Evolutionary conservation across 1,284 basidiomycete species (phyloP), one percentile per base, ranked within the genome.

Genomic region (Tilletia horrida): DNA sequence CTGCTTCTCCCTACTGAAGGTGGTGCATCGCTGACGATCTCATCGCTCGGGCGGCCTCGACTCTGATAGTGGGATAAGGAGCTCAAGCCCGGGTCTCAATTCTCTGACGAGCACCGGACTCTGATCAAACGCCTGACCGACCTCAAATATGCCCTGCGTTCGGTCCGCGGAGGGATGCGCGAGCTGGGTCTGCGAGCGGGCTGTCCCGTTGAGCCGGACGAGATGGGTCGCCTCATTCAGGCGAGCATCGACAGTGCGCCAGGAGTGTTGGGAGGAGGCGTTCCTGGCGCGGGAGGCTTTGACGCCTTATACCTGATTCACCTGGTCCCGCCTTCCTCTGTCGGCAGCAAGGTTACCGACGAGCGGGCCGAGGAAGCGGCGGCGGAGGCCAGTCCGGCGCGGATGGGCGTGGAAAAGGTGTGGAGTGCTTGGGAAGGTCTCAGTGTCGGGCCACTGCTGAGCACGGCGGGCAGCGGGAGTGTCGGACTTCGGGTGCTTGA

Each of bases 261-360:
- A 1, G 96, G 95, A 50, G 89, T 97, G 2, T 85, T 98, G 42
- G 93, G 92, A 9, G 94, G 93, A 45, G 95, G 95, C 40, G 95
- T 98, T 3, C 96, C 96, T 1, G 95, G 95, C 69, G 94, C 96
- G 31, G 96, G 96, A 3, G 96, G 96, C 0, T 98, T 91, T 82
- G 96, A 99, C 80, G 96, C 96, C 1, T 87, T 98, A 66, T 98
- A 93, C 90, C 84, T 98, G 8, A 87, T 98, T 16, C 74, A 76
- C 61, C 69, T 81, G 0, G 42, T 52, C 8, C 62, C 59, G 2
- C 47, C 61, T 3, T 44, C 42, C 0, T 31, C 40, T 3, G 31
- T 29, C 13, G 52, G 21, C 16, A 21, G 13, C 14, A 21, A 25
- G 23, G 52, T 16, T 0, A 1, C 6, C 8, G 45, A 14, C 16